Conservation (phyloP, 345 rosid species). For the Populus euphratica region DNA sequence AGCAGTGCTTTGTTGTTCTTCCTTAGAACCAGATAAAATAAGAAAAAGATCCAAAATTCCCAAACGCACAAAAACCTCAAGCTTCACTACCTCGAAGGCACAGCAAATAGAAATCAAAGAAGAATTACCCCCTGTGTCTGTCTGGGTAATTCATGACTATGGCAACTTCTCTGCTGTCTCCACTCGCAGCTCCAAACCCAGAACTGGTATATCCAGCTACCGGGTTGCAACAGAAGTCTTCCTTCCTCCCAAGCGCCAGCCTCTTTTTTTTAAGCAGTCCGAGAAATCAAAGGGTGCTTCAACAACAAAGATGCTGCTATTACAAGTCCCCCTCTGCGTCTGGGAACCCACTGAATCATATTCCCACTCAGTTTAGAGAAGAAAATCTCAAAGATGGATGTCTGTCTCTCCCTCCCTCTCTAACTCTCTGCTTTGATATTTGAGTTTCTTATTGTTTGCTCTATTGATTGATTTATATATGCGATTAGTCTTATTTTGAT, state of each 20-base stretch:
- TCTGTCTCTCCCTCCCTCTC: constrained; percentile 23
- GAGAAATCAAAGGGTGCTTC: constrained; percentile 4
- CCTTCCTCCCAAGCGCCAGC: constrained; percentile 41
- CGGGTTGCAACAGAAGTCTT: constrained; percentile 33
- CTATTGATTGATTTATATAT: not conserved
- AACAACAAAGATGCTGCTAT: constrained; percentile 19
- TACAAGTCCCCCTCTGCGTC: constrained; percentile 40
- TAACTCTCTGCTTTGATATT: not conserved
- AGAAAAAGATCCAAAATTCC: not conserved
- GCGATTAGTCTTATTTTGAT: not conserved
- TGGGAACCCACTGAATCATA: constrained; percentile 44
- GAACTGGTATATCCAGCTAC: constrained; percentile 21
- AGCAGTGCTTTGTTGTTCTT: not conserved
- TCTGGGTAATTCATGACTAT: constrained; percentile 16
- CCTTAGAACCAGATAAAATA: not conserved
- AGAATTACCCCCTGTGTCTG: not conserved
- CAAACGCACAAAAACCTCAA: constrained; percentile 7
- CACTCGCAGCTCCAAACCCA: constrained; percentile 38
- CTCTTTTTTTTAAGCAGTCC: constrained; percentile 23
- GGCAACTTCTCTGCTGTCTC: constrained; percentile 58
- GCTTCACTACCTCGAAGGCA: not conserved
- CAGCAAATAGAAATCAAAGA: not conserved
- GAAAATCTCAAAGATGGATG: constrained; percentile 79
- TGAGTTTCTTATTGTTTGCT: not conserved
- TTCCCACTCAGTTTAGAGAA: constrained; percentile 75